These are phyloP conservation scores for Ramaria sp. DNA, from an alignment of 768 basidiomycete genomes.

Conservation along the genomic window DNA sequence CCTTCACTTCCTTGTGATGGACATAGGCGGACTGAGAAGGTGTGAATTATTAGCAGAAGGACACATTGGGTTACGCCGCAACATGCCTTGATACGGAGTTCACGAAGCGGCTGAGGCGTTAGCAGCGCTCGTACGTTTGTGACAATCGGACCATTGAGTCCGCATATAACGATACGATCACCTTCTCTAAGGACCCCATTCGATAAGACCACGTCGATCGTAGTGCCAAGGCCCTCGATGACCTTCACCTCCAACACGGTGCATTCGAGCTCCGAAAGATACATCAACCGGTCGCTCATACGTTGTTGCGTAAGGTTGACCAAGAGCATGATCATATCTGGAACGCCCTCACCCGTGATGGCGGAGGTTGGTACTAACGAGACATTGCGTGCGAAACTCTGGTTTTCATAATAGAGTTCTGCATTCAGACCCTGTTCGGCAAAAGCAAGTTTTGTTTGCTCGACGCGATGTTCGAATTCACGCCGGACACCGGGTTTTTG, in stretches of 20 bases:
- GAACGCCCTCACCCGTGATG: constrained; percentile 94
- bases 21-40: constrained; percentile 76
- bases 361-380: constrained; percentile 97
- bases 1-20: constrained; percentile 95
- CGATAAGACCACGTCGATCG: constrained; percentile 91
- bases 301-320: constrained; percentile 95
- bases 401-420: constrained; percentile 95
- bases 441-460: constrained; percentile 83
- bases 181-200: constrained; percentile 90
- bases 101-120: constrained; percentile 92
- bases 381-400: constrained; percentile 85
- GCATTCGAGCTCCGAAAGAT: constrained; percentile 92
- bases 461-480: constrained; percentile 83
- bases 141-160: constrained; percentile 93
- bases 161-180: constrained; percentile 92
- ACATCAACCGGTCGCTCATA: constrained; percentile 97
- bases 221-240: constrained; percentile 94
- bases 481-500: constrained; percentile 72
- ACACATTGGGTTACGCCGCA: neutral
- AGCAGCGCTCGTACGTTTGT: constrained; percentile 89
- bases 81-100: constrained; percentile 86
- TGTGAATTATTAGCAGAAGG: neutral
- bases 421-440: constrained; percentile 98
- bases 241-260: constrained; percentile 99
- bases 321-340: constrained; percentile 98